These are phyloP conservation scores for Backusella morwellensis DNA, from an alignment of 192 early-diverging fungal species.

Conservation along the genomic window DNA sequence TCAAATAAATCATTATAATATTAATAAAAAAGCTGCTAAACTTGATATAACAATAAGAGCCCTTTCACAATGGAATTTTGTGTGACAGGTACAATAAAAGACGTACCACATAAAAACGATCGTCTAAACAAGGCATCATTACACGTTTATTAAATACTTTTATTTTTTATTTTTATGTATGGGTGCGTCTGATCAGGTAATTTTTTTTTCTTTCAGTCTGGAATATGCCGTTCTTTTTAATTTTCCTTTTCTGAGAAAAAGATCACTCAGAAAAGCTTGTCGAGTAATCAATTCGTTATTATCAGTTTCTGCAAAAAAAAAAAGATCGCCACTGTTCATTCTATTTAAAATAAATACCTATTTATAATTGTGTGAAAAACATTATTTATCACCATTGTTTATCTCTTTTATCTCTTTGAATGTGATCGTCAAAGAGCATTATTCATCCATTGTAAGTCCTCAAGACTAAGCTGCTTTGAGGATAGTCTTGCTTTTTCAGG, in stretches of 20 bases:
- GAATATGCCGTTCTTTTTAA: background rate
- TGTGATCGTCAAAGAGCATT: too few species aligned
- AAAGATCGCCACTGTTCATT: background rate
- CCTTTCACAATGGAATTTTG: background rate
- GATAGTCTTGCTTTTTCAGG: too few species aligned
- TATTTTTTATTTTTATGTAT: background rate
- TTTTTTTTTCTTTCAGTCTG: background rate
- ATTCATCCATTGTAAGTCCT: too few species aligned
- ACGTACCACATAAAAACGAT: background rate
- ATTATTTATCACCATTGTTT: too few species aligned
- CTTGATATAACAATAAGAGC: conserved; percentile 5
- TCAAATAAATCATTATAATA: conserved; percentile 1
- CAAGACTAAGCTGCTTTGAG: too few species aligned
- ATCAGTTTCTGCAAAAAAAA: background rate
- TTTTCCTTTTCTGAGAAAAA: background rate
- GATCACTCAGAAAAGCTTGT: background rate
- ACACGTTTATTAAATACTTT: background rate
- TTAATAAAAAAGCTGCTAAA: background rate
- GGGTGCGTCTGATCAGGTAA: background rate
- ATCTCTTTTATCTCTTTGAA: too few species aligned
- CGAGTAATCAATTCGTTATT: background rate
- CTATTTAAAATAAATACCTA: background rate
- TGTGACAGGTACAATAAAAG: background rate
- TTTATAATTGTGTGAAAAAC: too few species aligned
- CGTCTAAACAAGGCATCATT: background rate